phyloP scores from a whole-genome alignment of 2,329 filamentous ascomycete species.

The Gyromitra esculenta region DNA sequence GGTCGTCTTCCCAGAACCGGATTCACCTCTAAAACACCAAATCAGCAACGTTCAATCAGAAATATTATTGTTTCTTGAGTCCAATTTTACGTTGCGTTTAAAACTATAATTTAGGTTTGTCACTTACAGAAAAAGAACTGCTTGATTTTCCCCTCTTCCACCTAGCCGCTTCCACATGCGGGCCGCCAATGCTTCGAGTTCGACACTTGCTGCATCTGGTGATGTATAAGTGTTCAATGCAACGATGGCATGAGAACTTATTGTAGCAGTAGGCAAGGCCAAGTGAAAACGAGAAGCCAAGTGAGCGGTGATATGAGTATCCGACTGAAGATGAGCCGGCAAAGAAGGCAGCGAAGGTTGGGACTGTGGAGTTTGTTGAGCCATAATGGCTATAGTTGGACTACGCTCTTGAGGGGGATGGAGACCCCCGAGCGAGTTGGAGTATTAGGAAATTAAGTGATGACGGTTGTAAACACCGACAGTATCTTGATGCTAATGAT shows the following conservation, averaged over 20 bases:
- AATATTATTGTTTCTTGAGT: background rate
- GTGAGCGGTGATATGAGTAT: conserved; percentile 78
- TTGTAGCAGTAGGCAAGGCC: conserved; percentile 82
- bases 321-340: conserved; percentile 81
- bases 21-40: conserved; percentile 77
- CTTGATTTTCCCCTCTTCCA: conserved; percentile 90
- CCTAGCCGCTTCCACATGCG: conserved; percentile 86
- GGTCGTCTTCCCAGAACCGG: conserved; percentile 94
- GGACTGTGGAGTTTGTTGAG: conserved; percentile 68
- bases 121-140: conserved; percentile 88
- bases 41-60: conserved; percentile 26
- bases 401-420: conserved; percentile 49
- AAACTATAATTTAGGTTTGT: background rate
- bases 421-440: conserved; percentile 38
- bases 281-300: conserved; percentile 92
- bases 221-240: conserved; percentile 94
- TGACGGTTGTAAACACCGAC: conserved; percentile 27
- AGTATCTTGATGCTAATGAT: conserved; percentile 21
- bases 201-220: conserved; percentile 83
- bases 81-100: no score
- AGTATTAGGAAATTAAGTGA: conserved; percentile 39
- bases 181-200: conserved; percentile 81
- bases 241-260: conserved; percentile 91
- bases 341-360: conserved; percentile 89
- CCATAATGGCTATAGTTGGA: conserved; percentile 57